Evolutionary conservation across 75 land plant genomes (phyloP).

Genomic region (Selaginella tamariscina): DNA sequence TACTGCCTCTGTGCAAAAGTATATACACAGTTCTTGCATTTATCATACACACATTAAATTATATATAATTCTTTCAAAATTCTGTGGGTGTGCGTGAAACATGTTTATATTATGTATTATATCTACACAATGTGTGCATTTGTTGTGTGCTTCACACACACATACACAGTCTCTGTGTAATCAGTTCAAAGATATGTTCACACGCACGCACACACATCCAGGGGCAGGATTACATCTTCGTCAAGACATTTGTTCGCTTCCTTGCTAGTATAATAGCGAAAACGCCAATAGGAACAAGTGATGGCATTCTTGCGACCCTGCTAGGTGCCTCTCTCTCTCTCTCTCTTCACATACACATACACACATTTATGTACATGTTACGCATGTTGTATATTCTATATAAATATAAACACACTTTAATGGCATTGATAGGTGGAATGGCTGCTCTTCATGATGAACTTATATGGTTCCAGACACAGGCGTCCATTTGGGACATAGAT

Average conservation of each 20-base stretch:
- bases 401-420: slow-evolving; percentile 38
- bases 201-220: too few species aligned
- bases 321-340: slow-evolving; percentile 56
- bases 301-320: slow-evolving; percentile 36
- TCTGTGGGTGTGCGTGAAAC: not conserved
- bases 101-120: not conserved
- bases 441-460: slow-evolving; percentile 54
- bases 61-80: too few species aligned
- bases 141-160: too few species aligned
- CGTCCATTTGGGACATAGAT: slow-evolving; percentile 45
- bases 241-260: slow-evolving; percentile 58
- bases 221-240: slow-evolving; percentile 80
- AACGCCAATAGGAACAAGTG: slow-evolving; percentile 39
- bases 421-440: slow-evolving; percentile 46
- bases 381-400: too few species aligned
- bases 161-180: too few species aligned
- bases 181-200: too few species aligned
- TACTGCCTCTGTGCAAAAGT: too few species aligned
- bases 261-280: slow-evolving; percentile 58
- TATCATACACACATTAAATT: too few species aligned
- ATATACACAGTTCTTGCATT: too few species aligned
- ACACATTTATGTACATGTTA: too few species aligned
- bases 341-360: too few species aligned
- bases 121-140: too few species aligned
- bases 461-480: slow-evolving; percentile 62